Evolutionary conservation across 225 moss, liverwort and hornwort genomes (phyloP).

Genomic region (Thuidium tamariscinum): DNA sequence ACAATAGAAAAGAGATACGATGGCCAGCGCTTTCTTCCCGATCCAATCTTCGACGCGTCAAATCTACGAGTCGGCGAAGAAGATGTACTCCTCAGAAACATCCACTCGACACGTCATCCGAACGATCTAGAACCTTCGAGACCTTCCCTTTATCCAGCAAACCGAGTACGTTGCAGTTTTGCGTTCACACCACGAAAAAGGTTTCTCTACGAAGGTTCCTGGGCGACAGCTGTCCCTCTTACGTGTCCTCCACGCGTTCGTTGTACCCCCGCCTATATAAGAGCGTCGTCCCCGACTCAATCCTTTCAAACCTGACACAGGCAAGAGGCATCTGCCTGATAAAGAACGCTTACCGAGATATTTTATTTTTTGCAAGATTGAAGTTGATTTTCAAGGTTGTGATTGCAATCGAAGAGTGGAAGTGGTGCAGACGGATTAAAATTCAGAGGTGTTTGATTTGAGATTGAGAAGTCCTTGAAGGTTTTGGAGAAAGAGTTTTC

Average conservation of each 20-base stretch:
- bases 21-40: too few species aligned
- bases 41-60: not conserved
- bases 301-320: not conserved
- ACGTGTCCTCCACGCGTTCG: not conserved
- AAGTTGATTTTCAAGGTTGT: not conserved
- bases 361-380: too few species aligned
- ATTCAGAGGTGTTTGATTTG: not conserved
- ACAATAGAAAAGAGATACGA: too few species aligned
- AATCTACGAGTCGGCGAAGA: not conserved
- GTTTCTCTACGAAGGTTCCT: not conserved
- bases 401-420: not conserved
- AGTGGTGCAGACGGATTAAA: not conserved
- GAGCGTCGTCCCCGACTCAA: too few species aligned
- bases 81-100: fast-evolving
- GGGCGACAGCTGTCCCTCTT: not conserved
- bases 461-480: not conserved
- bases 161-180: not conserved
- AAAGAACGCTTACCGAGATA: not conserved
- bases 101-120: not conserved
- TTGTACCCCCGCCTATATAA: not conserved
- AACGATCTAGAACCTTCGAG: not conserved
- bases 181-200: not conserved
- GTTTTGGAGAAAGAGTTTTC: not conserved
- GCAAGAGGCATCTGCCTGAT: not conserved
- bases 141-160: not conserved